Conservation (phyloP, 1,284 basidiomycete species). For the Trichosporon coremiiforme region DNA sequence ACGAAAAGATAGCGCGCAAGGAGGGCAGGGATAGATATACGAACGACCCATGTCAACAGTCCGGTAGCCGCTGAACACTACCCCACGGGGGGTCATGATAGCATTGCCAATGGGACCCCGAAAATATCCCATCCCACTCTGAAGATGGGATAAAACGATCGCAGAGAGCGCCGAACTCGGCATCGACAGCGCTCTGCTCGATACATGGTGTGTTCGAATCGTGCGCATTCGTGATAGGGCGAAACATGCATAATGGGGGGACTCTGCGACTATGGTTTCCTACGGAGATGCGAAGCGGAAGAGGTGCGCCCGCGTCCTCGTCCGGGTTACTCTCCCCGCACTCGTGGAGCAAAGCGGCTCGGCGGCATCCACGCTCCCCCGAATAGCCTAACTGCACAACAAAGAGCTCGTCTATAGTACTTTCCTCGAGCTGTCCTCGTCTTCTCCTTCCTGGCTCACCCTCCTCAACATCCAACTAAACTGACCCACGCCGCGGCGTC, state of each 20-base stretch:
- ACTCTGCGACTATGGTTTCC: not conserved
- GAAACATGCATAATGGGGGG: conserved; percentile 11
- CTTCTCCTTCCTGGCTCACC: not conserved
- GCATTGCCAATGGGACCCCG: conserved; percentile 7
- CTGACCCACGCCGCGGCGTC: not conserved
- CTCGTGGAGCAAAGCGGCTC: not conserved
- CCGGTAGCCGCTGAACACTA: not conserved
- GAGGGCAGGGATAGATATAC: not conserved
- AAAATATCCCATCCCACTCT: conserved; percentile 7
- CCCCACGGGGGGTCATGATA: conserved; percentile 5
- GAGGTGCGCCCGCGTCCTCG: not conserved
- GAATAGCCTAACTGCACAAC: conserved; percentile 17
- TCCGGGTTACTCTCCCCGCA: not conserved
- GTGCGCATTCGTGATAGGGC: not conserved
- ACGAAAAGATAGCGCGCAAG: not conserved
- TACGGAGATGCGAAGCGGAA: not conserved
- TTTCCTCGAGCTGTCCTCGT: conserved; percentile 9
- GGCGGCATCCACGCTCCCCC: not conserved
- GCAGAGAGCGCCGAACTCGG: not conserved
- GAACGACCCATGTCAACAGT: conserved; percentile 4
- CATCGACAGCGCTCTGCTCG: not conserved
- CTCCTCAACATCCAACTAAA: not conserved
- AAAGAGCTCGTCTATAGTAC: conserved; percentile 15
- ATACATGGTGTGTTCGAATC: not conserved
- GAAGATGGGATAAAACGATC: conserved; percentile 10